Evolutionary conservation across 345 rosid species (phyloP).

Genomic region (Acer negundo): DNA sequence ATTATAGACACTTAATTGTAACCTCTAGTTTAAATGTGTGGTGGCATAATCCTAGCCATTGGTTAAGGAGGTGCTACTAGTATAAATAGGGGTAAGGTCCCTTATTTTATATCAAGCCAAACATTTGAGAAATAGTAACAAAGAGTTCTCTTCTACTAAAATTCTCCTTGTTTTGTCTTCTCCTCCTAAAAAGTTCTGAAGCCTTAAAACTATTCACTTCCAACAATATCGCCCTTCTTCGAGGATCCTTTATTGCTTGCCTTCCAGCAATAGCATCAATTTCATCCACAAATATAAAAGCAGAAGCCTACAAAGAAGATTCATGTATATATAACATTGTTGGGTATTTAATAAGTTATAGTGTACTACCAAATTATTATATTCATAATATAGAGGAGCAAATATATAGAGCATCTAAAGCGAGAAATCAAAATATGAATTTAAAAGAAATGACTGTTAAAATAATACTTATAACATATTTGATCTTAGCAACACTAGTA

Average conservation of each 20-base stretch:
- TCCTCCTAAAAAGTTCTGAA: no score
- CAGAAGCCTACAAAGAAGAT: constrained; percentile 72
- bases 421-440: neutral
- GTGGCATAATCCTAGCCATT: no score
- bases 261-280: constrained; percentile 98
- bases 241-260: constrained; percentile 87
- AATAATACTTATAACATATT: neutral
- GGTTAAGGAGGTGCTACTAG: no score
- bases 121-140: no score
- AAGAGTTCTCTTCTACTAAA: no score
- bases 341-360: constrained; percentile 2
- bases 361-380: neutral
- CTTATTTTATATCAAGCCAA: no score
- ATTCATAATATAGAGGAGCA: neutral
- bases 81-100: no score
- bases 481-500: neutral
- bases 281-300: constrained; percentile 96
- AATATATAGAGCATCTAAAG: neutral
- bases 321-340: neutral
- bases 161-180: no score
- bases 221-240: constrained; percentile 82
- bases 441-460: neutral
- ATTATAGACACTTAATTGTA: no score
- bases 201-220: no score
- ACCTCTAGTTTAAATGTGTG: no score